Base-by-base conservation (phyloP, 495 filamentous ascomycete species). In the Hypoxylon cercidicola region DNA sequence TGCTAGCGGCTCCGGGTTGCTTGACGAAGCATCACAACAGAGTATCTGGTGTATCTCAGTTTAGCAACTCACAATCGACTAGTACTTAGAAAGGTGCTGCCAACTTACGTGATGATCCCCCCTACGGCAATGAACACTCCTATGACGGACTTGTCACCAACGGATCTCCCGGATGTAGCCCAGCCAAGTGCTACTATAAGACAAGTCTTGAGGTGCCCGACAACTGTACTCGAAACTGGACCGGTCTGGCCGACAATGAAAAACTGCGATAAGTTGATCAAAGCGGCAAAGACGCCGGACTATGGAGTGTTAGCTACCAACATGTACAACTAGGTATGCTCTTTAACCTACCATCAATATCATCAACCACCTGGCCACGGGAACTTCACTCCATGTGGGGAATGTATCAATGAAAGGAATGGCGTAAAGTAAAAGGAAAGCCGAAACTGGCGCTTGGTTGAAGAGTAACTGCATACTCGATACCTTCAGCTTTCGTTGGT, bases 231-330 rank as follows among this genome's bases (percentile, higher is more conserved):
- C 19, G 85, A 87, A 7, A 91, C 87, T 4, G 89, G 84, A 0
- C 89, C 89, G 1, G 88, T 86, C 40, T 84, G 84, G 20, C 85
- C 88, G 35, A 92, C 86, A 64, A 92, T 90, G 68, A 89, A 89
- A 68, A 92, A 92, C 67, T 90, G 88, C 7, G 86, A 89, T 46
- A 91, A 78, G 69, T 92, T 92, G 66, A 92, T 88, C 16, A 90
- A 74, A 23, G 83, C 84, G 3, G 89, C 89, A 57, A 87, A 86
- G 12, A 85, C 46, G 7, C 88, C 88, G 62, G 83, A 83, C 81
- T 79, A 30, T 30, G 70, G 72, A 64, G 68, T 25, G 46, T 64
- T 49, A 70, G 60, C 46, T 16, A 32, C 44, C 12, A 40, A 72
- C 62, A 65, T 74, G 39, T 7, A 34, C 18, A 56, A 40, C 28